Evolutionary conservation across 2,329 filamentous ascomycete species (phyloP), one percentile per base, ranked within the genome.

Genomic region (Fusarium chuoi): DNA sequence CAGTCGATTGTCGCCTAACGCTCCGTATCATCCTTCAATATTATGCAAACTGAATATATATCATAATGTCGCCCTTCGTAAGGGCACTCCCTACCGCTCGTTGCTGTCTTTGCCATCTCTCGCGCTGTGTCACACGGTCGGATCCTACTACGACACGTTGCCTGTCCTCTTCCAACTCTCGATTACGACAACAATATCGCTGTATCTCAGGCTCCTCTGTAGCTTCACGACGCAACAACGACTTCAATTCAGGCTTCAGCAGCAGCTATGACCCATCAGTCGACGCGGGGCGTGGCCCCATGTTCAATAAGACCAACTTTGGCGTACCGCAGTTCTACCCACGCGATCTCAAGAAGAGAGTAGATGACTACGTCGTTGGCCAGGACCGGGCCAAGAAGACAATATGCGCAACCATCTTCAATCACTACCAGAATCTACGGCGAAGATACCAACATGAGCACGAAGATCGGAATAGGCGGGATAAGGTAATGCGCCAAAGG

Each of bases 321-420:
- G 90, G 89, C 61, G 89, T 91, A 22, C 89, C 90, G 6, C 85
- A 88, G 58, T 90, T 92, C 80, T 92, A 92, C 62, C 90, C 90
- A 5, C 86, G 88, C 65, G 87, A 90, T 76, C 87, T 99, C 77
- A 98, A 98, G 86, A 91, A 94, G 79, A 93, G 96, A 78, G 90
- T 98, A 38, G 96, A 99, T 81, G 93, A 96, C 80, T 99, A 97
- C 81, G 96, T 99, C 4, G 96, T 99, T 8, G 96, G 96, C 45
- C 96, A 99, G 82, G 94, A 98, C 75, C 91, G 94, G 68, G 95
- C 96, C 22, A 96, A 99, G 87, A 97, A 97, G 82, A 94, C 95
- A 20, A 91, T 98, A 73, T 96, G 94, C 73, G 92, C 96, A 7
- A 95, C 96, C 12, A 93, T 99, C 35, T 98, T 97, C 85, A 98